Conservation (phyloP, 2,329 filamentous ascomycete genomes). For the Fusarium sp. region DNA sequence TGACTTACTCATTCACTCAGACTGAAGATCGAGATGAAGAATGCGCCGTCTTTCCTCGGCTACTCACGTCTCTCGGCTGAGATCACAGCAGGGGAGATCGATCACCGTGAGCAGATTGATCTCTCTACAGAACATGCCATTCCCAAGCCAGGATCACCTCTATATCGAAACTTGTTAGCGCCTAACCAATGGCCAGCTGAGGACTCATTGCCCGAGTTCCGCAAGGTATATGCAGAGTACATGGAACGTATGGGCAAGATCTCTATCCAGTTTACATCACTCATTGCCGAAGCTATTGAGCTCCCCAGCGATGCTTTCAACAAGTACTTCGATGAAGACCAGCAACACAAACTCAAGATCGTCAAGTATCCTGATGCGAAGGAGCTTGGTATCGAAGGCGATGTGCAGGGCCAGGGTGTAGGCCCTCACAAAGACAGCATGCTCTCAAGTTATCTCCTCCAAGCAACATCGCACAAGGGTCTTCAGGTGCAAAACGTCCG, state of each 20-base stretch:
- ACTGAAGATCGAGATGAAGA: conserved; percentile 80
- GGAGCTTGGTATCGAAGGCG: conserved; percentile 66
- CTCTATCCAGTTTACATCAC: conserved; percentile 80
- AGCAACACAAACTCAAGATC: conserved; percentile 92
- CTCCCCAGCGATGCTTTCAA: conserved; percentile 79
- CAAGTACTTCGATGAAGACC: conserved; percentile 81
- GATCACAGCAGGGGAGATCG: conserved; percentile 80
- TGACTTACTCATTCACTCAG: conserved; percentile 53
- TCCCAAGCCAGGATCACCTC: conserved; percentile 73
- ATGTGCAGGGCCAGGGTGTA: conserved; percentile 70
- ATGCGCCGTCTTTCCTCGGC: conserved; percentile 79
- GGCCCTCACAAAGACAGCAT: conserved; percentile 90
- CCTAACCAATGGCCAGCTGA: conserved; percentile 85
- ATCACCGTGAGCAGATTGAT: conserved; percentile 90
- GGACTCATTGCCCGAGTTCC: conserved; percentile 75
- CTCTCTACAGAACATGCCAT: conserved; percentile 83
- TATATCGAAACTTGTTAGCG: conserved; percentile 82
- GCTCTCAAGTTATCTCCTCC: conserved; percentile 85
- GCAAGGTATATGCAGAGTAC: conserved; percentile 79
- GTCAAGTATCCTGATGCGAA: conserved; percentile 85
- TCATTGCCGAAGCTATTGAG: conserved; percentile 88
- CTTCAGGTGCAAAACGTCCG: conserved; percentile 86
- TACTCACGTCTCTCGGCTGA: conserved; percentile 77
- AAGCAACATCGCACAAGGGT: conserved; percentile 82
- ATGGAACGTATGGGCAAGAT: conserved; percentile 82